Evolutionary conservation across 2,329 filamentous ascomycete genomes (phyloP).

Genomic region (Epichloe glyceriae): DNA sequence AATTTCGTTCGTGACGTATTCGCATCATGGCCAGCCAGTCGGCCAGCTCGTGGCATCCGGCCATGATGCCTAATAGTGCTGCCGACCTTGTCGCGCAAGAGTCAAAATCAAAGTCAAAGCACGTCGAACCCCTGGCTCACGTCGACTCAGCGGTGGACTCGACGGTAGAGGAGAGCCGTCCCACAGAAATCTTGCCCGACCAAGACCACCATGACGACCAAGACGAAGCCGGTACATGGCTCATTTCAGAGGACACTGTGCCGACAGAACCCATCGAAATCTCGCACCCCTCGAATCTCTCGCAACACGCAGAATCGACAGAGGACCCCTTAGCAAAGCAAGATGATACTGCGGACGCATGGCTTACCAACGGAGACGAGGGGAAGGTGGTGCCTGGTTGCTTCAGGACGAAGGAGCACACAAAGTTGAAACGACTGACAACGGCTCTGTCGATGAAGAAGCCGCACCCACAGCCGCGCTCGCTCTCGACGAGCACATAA

Average conservation of each 20-base stretch:
- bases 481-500: background rate
- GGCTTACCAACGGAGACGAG: constrained; percentile 8
- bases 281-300: background rate
- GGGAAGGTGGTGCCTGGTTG: constrained; percentile 14
- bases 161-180: background rate
- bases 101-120: background rate
- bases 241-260: constrained; percentile 9
- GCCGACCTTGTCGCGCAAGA: constrained; percentile 2
- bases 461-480: background rate
- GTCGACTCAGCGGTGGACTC: background rate
- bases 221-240: constrained; percentile 12
- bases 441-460: background rate
- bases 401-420: constrained; percentile 10
- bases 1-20: constrained; percentile 4
- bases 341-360: background rate
- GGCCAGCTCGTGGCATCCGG: constrained; percentile 27
- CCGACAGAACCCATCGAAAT: background rate
- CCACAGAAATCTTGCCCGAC: background rate
- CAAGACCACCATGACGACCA: constrained; percentile 2
- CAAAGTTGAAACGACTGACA: background rate
- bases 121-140: background rate
- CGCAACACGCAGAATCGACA: background rate
- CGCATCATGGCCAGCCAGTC: constrained; percentile 25
- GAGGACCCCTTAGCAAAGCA: background rate
- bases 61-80: constrained; percentile 23